These are phyloP conservation scores for Aureobasidium sp. DNA, from an alignment of 2,329 filamentous ascomycete genomes.

Conservation along the genomic window DNA sequence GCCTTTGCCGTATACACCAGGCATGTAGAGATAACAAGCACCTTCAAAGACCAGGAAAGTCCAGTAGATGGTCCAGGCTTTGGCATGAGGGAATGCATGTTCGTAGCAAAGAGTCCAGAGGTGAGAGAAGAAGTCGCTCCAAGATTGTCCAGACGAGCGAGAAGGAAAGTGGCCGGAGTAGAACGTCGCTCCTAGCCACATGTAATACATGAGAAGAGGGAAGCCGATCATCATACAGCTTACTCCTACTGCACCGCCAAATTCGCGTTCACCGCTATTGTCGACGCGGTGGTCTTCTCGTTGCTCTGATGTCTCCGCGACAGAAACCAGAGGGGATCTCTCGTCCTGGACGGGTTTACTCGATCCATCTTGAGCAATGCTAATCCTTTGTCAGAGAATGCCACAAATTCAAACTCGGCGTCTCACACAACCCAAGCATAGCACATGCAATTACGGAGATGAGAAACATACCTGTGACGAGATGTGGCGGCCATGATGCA, in stretches of 20 bases:
- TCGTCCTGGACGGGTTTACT: not conserved
- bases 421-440: no score
- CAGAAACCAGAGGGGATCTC: not conserved
- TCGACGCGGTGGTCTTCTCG: not conserved
- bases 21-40: constrained; percentile 70
- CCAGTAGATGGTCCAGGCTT: constrained; percentile 89
- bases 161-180: constrained; percentile 74
- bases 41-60: constrained; percentile 75
- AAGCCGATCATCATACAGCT: constrained; percentile 77
- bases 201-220: constrained; percentile 87
- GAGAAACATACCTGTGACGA: not conserved
- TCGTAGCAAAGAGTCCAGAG: constrained; percentile 64
- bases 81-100: constrained; percentile 68
- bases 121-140: constrained; percentile 60
- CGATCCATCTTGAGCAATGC: not conserved
- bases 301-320: not conserved
- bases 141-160: constrained; percentile 53
- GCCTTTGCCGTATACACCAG: constrained; percentile 74
- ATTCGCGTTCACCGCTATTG: constrained; percentile 50
- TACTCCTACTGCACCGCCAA: constrained; percentile 74
- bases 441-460: no score
- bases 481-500: constrained; percentile 9
- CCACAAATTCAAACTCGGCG: no score
- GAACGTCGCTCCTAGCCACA: constrained; percentile 89
- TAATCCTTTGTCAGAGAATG: not conserved